Base-by-base conservation (phyloP, 768 basidiomycete species). In the Xerocomellus intermedius region DNA sequence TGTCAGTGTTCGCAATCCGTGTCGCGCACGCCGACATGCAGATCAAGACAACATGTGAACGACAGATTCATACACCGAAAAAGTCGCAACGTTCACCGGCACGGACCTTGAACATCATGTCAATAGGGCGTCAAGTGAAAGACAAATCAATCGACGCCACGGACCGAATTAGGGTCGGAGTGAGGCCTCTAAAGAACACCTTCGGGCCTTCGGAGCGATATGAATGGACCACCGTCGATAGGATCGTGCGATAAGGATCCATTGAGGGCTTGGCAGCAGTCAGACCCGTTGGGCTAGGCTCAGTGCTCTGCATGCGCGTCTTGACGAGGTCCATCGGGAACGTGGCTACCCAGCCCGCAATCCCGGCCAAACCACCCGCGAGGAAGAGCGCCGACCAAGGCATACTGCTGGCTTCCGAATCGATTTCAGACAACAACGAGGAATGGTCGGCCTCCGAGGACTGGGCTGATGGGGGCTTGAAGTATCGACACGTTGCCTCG, bases 291-390 rank as follows among this genome's bases (percentile, higher is more conserved):
- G 28, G 38, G 16, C 24, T 19, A n/a, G 57, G 50, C 2, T 66
- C 51, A 24, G 60, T 67, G 46, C 82, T 82, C 69, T 97, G 94
- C 62, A 94, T 82, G 6, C 93, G 83, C 14, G 94, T 95, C 74
- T 97, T 96, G 57, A 95, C 79, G 4, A 94, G 88, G 64, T 97
- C 94, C 52, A 94, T 76, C 2, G 92, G 91, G 68, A 96, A 97
- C 1, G 93, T 95, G 3, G 75, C 77, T 0, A 85, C 36, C 92
- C 92, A 95, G 9, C 89, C 89, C 9, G 79, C 79, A 17, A 89
- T 71, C 5, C 91, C 92, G 0, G 92, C 92, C 0, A 86, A 65
- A 2, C 83, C 92, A 21, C 91, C 91, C 4, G 91, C 89, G 19
- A 86, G 41, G 49, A 92, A 79, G 48, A 91, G 73, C 17, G 80